A percentile compares a stretch with the other conserved stretches of the same genome.
Conservation (phyloP, 768 basidiomycete genomes). For the Sistotremastrum niveocremeum region DNA sequence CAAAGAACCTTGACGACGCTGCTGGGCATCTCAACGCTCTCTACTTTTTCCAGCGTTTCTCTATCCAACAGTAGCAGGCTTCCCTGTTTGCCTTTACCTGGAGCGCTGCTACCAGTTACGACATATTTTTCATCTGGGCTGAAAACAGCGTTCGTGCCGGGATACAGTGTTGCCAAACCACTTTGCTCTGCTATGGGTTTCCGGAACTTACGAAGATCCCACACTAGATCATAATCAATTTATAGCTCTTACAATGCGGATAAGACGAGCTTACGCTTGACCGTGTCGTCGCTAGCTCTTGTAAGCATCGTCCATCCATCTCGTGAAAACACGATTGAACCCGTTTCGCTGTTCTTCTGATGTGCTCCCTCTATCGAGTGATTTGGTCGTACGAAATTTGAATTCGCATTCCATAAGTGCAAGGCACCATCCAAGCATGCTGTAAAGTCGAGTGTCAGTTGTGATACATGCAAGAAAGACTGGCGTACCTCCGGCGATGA, state of each 20-base stretch:
- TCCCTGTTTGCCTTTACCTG: conserved; percentile 54
- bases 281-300: conserved; percentile 87
- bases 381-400: conserved; percentile 89
- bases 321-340: conserved; percentile 76
- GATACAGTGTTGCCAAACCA: conserved; percentile 66
- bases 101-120: conserved; percentile 67
- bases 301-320: conserved; percentile 80
- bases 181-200: conserved; percentile 65
- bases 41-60: conserved; percentile 53
- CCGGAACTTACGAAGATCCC: conserved; percentile 88
- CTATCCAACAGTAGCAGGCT: conserved; percentile 62
- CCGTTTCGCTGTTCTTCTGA: conserved; percentile 71
- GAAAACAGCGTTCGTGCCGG: conserved; percentile 87
- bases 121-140: conserved; percentile 89
- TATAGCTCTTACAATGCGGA: neutral
- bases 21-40: conserved; percentile 52
- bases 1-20: conserved; percentile 85
- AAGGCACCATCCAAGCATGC: conserved; percentile 86
- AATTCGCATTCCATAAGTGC: conserved; percentile 84
- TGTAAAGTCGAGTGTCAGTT: conserved; percentile 17
- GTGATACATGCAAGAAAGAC: conserved; percentile 4
- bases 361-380: conserved; percentile 82
- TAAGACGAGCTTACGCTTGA: conserved; percentile 56
- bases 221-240: conserved; percentile 41
- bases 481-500: conserved; percentile 73